Conservation (phyloP, 164 flowering plant genomes). For the Cinnamomum micranthum region DNA sequence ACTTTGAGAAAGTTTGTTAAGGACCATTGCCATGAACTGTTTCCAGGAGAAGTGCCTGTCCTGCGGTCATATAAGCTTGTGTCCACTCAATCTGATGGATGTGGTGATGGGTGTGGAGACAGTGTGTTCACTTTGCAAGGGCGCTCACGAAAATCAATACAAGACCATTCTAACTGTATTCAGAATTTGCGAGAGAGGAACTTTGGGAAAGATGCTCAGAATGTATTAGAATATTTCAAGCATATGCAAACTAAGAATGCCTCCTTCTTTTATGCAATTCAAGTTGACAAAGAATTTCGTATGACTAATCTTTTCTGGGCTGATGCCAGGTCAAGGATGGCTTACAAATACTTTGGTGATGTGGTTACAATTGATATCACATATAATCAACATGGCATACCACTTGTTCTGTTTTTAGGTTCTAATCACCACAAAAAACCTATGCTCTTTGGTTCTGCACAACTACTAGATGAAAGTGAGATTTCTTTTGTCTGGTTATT, state of each 20-base stretch:
- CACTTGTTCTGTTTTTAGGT: constrained; percentile 55
- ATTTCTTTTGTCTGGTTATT: constrained; percentile 57
- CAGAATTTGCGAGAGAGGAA: constrained; percentile 31
- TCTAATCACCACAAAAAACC: constrained; percentile 57
- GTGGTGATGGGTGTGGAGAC: constrained; percentile 2
- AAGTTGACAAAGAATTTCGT: constrained; percentile 58
- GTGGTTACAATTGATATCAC: constrained; percentile 46
- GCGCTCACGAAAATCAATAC: constrained; percentile 9
- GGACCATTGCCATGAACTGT: constrained; percentile 65
- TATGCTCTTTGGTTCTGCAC: constrained; percentile 58
- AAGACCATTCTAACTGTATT: constrained; percentile 20
- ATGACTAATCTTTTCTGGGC: constrained; percentile 64
- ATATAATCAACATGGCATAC: constrained; percentile 44
- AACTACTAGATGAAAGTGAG: constrained; percentile 52
- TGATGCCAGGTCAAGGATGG: constrained; percentile 54
- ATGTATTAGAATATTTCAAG: constrained; percentile 56
- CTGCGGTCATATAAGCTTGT: constrained; percentile 32
- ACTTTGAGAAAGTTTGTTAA: constrained; percentile 55
- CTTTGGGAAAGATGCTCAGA: constrained; percentile 64
- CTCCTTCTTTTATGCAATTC: constrained; percentile 62
- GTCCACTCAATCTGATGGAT: not conserved
- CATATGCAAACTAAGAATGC: constrained; percentile 63
- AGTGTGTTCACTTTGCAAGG: constrained; percentile 23
- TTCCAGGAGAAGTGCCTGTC: constrained; percentile 53
- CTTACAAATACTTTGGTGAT: constrained; percentile 60